phyloP scores from a whole-genome alignment of 306 rosid species.

The Heteromeles arbutifolia region DNA sequence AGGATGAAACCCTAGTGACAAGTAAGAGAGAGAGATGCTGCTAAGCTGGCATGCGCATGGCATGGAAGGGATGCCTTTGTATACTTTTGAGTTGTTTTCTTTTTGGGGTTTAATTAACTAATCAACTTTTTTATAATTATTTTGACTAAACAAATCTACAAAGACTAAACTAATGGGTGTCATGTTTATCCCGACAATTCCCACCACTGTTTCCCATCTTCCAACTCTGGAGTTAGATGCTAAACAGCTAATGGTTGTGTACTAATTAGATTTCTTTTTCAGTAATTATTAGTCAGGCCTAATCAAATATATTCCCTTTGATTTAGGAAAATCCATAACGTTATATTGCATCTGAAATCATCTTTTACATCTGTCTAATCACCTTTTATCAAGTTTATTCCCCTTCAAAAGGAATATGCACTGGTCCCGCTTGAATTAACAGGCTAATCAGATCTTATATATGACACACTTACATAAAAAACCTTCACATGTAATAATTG shows the following conservation, averaged over 20 bases:
- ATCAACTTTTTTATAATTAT: slow-evolving; percentile 2
- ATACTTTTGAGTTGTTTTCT: slow-evolving; percentile 53
- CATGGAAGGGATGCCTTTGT: slow-evolving; percentile 41
- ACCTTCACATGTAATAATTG: neutral
- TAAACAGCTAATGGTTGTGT: slow-evolving; percentile 25
- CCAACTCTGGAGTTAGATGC: slow-evolving; percentile 42
- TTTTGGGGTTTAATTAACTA: slow-evolving; percentile 5
- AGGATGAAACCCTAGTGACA: slow-evolving; percentile 40
- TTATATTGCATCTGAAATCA: slow-evolving; percentile 12
- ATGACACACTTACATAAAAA: neutral
- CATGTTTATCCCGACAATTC: slow-evolving; percentile 78
- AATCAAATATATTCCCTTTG: slow-evolving; percentile 35
- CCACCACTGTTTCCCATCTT: slow-evolving; percentile 69
- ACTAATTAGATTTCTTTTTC: slow-evolving; percentile 8
- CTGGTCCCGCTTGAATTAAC: slow-evolving; percentile 5
- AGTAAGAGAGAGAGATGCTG: slow-evolving; percentile 21
- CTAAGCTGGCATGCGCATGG: slow-evolving; percentile 54
- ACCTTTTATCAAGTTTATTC: neutral
- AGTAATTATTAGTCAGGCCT: neutral
- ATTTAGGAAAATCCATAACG: slow-evolving; percentile 1
- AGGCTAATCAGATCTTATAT: neutral
- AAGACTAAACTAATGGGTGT: slow-evolving; percentile 52
- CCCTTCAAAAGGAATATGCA: slow-evolving; percentile 6
- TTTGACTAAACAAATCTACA: slow-evolving; percentile 10
- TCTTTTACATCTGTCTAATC: slow-evolving; percentile 17